Evolutionary conservation across 176 grass and related monocot species (phyloP).

Genomic region (Elymus sibiricus): DNA sequence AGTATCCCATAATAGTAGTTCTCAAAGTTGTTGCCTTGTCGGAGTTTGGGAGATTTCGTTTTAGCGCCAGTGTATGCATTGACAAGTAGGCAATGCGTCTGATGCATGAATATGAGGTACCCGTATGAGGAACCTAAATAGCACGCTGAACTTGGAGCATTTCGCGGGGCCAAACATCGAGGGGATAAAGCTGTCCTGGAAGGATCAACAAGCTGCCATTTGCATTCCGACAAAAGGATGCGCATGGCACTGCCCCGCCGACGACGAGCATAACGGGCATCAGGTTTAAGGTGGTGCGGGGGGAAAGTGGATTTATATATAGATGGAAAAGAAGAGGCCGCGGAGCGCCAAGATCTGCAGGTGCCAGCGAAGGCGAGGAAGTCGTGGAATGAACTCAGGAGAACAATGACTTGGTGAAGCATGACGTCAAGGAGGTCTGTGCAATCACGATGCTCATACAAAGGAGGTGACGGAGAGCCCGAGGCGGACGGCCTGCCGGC

Average conservation of each 20-base stretch:
- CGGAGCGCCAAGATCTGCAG: slow-evolving; percentile 41
- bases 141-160: neutral
- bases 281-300: slow-evolving; percentile 6
- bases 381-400: slow-evolving; percentile 48
- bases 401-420: slow-evolving; percentile 35
- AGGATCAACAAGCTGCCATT: slow-evolving; percentile 18
- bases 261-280: neutral
- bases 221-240: neutral
- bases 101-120: slow-evolving; percentile 35
- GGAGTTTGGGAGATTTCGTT: slow-evolving; percentile 28
- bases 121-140: slow-evolving; percentile 46
- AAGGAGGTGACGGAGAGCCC: neutral
- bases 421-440: slow-evolving; percentile 34
- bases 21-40: neutral
- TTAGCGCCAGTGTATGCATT: slow-evolving; percentile 35
- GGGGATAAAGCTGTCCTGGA: neutral
- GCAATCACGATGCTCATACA: slow-evolving; percentile 18
- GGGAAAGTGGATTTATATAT: slow-evolving; percentile 13
- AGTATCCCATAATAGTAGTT: slow-evolving; percentile 24
- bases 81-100: slow-evolving; percentile 20
- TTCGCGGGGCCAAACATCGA: neutral
- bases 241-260: neutral
- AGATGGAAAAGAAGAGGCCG: neutral
- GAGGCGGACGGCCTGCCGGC: neutral
- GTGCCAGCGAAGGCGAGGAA: slow-evolving; percentile 31